Evolutionary conservation across 148 eudicot genomes (phyloP).

Genomic region (Vaccinium corymbosum): DNA sequence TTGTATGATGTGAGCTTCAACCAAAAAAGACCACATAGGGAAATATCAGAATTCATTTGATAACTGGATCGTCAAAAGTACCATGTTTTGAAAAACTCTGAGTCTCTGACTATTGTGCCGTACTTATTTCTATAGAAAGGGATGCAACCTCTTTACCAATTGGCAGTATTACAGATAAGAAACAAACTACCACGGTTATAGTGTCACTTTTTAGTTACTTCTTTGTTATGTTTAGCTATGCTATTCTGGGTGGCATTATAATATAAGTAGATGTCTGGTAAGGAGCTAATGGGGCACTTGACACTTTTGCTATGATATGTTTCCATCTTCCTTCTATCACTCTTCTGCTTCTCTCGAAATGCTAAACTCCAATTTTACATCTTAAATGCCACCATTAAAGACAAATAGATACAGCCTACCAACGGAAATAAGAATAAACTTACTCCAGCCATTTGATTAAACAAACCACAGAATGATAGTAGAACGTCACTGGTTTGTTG

Average conservation of each 20-base stretch:
- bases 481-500: neutral
- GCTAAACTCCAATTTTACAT: neutral
- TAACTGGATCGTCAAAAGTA: slow-evolving; percentile 3
- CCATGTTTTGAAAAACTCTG: neutral
- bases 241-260: neutral
- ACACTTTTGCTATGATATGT: neutral
- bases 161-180: neutral
- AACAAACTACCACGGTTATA: neutral
- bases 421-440: neutral
- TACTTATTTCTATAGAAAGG: neutral
- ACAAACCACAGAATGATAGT: neutral
- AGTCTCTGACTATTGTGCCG: neutral
- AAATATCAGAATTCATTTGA: neutral
- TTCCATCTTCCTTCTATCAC: neutral
- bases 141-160: slow-evolving; percentile 11
- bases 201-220: neutral
- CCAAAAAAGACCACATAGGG: neutral
- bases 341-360: neutral
- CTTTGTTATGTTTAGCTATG: neutral
- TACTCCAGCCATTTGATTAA: neutral
- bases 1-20: neutral
- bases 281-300: neutral
- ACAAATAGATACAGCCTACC: slow-evolving; percentile 6
- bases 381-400: neutral
- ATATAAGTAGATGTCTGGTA: neutral